Conservation (phyloP, 805 yeast genomes). For the Ogataea henricii region DNA sequence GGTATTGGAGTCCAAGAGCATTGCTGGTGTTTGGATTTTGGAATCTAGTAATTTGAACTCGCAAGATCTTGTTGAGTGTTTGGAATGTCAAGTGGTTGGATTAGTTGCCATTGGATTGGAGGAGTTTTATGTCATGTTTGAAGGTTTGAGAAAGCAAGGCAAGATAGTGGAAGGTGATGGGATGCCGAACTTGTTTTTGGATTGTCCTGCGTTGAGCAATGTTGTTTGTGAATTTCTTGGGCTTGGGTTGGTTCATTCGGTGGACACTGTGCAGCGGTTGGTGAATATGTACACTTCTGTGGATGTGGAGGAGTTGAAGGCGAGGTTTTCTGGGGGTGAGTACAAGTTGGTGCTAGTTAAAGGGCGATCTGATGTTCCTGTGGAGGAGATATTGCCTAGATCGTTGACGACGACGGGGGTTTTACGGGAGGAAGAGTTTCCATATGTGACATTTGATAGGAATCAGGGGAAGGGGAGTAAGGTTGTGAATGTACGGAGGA, state of each 20-base stretch:
- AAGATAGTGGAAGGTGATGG: slow-evolving; percentile 3
- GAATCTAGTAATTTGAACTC: slow-evolving; percentile 37
- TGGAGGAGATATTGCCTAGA: slow-evolving; percentile 39
- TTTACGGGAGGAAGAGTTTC: slow-evolving; percentile 25
- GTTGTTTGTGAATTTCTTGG: slow-evolving; percentile 43
- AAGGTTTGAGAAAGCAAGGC: slow-evolving; percentile 16
- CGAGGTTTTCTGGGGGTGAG: slow-evolving; percentile 23
- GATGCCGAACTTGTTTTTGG: slow-evolving; percentile 31
- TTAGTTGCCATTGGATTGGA: slow-evolving; percentile 36
- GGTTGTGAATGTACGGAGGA: slow-evolving; percentile 49
- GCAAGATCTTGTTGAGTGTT: slow-evolving; percentile 35
- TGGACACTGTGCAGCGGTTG: slow-evolving; percentile 41
- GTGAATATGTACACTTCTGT: slow-evolving; percentile 62
- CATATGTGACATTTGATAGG: slow-evolving; percentile 43
- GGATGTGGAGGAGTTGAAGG: slow-evolving; percentile 14
- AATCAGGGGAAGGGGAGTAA: slow-evolving; percentile 47
- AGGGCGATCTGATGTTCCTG: slow-evolving; percentile 69
- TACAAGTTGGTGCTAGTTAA: slow-evolving; percentile 47
- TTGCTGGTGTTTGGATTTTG: slow-evolving; percentile 38
- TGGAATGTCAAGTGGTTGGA: slow-evolving; percentile 47
- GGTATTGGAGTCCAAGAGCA: slow-evolving; percentile 30
- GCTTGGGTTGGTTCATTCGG: slow-evolving; percentile 66
- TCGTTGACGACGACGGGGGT: slow-evolving; percentile 13
- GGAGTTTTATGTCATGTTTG: slow-evolving; percentile 18
- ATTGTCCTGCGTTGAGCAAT: slow-evolving; percentile 17